Conservation (phyloP, 2,329 filamentous ascomycete species). For the Penicillium glabrum region DNA sequence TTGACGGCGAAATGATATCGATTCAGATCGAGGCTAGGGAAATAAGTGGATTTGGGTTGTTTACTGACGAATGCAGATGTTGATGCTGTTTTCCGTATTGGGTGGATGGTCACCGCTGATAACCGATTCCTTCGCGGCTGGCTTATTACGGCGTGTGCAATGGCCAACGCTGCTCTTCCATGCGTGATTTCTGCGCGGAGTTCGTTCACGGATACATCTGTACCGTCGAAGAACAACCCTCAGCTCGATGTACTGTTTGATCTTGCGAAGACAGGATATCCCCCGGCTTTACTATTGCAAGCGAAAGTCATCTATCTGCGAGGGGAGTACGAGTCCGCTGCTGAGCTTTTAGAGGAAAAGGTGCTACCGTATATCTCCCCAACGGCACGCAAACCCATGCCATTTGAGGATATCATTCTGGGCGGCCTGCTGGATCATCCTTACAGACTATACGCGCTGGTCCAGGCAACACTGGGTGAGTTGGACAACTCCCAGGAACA, state of each 20-base stretch:
- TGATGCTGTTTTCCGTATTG: conserved; percentile 27
- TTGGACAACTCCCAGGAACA: neutral
- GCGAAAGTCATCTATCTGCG: conserved; percentile 26
- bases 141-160: conserved; percentile 20
- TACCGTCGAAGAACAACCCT: neutral
- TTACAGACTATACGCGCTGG: conserved; percentile 28
- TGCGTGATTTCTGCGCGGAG: conserved; percentile 13
- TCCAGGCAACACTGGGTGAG: conserved; percentile 5
- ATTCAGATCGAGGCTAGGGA: neutral
- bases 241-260: conserved; percentile 15
- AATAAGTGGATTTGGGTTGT: neutral
- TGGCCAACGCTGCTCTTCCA: conserved; percentile 21
- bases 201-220: conserved; percentile 2
- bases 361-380: conserved; percentile 25
- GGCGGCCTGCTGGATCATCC: conserved; percentile 20
- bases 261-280: conserved; percentile 26
- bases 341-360: conserved; percentile 24
- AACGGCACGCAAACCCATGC: neutral
- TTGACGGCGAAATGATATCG: neutral
- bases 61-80: conserved; percentile 15
- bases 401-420: conserved; percentile 12
- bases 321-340: conserved; percentile 21
- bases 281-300: conserved; percentile 30
- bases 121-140: conserved; percentile 17
- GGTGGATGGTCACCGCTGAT: conserved; percentile 7